A percentile compares a stretch with the other conserved stretches of the same genome.
Evolutionary conservation across 345 rosid genomes (phyloP).

Genomic region (Garcia nutans): DNA sequence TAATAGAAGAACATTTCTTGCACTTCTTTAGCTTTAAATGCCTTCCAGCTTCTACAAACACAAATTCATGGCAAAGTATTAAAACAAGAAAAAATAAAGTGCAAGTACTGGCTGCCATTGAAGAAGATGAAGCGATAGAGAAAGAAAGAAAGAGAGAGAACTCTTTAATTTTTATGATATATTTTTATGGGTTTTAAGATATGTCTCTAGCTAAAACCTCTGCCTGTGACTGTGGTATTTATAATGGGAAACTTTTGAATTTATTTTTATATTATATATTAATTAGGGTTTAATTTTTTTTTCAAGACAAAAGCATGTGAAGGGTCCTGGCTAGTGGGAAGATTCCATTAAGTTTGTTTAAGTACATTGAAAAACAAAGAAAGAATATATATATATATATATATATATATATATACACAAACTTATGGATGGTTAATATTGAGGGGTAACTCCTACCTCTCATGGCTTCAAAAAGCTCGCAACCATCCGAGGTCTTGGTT

Average conservation of each 20-base stretch:
- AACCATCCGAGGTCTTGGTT: slow-evolving; percentile 25
- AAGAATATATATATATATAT: neutral
- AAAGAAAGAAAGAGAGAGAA: too few species aligned
- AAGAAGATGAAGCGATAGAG: neutral
- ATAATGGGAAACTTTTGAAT: neutral
- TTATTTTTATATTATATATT: too few species aligned
- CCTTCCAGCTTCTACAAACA: slow-evolving; percentile 34
- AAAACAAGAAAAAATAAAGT: slow-evolving; percentile 25
- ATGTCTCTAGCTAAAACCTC: neutral
- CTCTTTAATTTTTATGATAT: too few species aligned
- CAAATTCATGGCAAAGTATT: slow-evolving; percentile 30
- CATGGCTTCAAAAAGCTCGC: slow-evolving; percentile 28
- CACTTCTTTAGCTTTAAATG: slow-evolving; percentile 27
- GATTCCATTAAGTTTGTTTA: slow-evolving; percentile 20
- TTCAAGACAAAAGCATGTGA: slow-evolving; percentile 32
- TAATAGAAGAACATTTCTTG: slow-evolving; percentile 17
- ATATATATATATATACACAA: too few species aligned
- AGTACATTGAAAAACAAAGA: slow-evolving; percentile 11
- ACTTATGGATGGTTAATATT: slow-evolving; percentile 31
- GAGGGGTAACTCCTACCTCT: slow-evolving; percentile 29
- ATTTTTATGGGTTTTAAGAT: too few species aligned
- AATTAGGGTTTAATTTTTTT: slow-evolving; percentile 1
- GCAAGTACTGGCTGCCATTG: slow-evolving; percentile 31
- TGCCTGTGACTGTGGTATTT: slow-evolving; percentile 8
- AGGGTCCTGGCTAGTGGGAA: slow-evolving; percentile 28